Base-by-base conservation (phyloP, 805 yeast species). In the Candida tibetensis region DNA sequence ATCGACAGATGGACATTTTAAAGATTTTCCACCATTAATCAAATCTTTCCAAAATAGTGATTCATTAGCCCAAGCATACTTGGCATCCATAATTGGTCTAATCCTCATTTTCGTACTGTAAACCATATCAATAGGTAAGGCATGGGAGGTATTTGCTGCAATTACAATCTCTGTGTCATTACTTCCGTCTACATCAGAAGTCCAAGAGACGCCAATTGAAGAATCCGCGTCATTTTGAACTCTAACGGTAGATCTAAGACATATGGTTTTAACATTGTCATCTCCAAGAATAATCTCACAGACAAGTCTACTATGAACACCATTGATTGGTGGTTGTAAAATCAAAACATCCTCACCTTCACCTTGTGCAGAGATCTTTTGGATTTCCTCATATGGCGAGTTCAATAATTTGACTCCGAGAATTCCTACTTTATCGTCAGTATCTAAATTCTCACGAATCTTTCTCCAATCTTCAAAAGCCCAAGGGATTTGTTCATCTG, bases 381-480 rank as follows among this genome's bases (percentile, higher is more conserved):
- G 58, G 1, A 83, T 54, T 1, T 71, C 68, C 4, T 73, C 73
- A 53, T 82, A 90, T 0, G 64, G 64, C 0, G 85, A 72, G 28
- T 69, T 80, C 2, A 75, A 30, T 17, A 90, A 58, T 30, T 71
- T 69, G n/a, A 90, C 69, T 0, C 85, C 88, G 21, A 91, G 60
- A 3, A 72, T 64, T 32, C 79, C 81, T n/a, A 69, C 70, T 14
- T 74, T 76, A 29, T 73, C 77, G 39, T 83, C 83, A 3, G 83
- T 76, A 44, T 77, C 81, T 39, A 90, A 64, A 39, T 80, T 79
- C 53, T 91, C 96, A 59, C 99, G 81, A 17, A 89, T 76, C 21
- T 73, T 72, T 44, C 86, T 72, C 97, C 98, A 93, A 55, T 91
- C 96, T 52, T 90, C 95, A 66, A 95, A 95, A 28, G 89, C 81